Conservation (phyloP, 2,329 filamentous ascomycete species). For the Ceratocystis ficicola region DNA sequence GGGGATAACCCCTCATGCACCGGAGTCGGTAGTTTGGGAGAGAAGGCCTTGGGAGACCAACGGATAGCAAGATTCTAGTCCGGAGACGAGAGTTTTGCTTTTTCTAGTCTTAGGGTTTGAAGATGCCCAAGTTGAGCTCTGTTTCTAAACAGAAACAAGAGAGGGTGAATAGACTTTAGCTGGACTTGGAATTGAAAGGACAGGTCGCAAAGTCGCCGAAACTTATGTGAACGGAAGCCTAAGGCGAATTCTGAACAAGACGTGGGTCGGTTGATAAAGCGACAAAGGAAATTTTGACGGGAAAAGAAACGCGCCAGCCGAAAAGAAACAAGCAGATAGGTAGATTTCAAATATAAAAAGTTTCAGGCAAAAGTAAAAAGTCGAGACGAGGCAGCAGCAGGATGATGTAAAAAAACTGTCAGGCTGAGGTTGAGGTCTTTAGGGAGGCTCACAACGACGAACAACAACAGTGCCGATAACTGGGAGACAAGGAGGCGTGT, state of each 20-base stretch:
- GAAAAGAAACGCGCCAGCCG: conserved; percentile 1
- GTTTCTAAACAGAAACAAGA: neutral
- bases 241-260: neutral
- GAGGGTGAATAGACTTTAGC: neutral
- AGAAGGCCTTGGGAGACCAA: conserved; percentile 18
- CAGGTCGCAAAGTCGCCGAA: neutral
- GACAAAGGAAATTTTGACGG: neutral
- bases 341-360: neutral
- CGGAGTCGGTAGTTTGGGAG: neutral
- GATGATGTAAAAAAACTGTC: neutral
- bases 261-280: neutral
- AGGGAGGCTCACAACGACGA: conserved; percentile 17
- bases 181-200: neutral
- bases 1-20: conserved; percentile 22
- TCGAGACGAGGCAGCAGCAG: neutral
- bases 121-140: neutral
- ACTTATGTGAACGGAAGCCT: neutral
- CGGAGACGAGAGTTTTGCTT: neutral
- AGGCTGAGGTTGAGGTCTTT: conserved; percentile 4
- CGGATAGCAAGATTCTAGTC: conserved; percentile 6
- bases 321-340: neutral
- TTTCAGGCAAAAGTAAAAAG: neutral
- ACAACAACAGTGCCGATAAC: conserved; percentile 6
- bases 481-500: neutral
- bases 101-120: neutral